These are phyloP conservation scores for Ceratobasidium sp. DNA, from an alignment of 1,284 basidiomycete genomes.

Conservation along the genomic window DNA sequence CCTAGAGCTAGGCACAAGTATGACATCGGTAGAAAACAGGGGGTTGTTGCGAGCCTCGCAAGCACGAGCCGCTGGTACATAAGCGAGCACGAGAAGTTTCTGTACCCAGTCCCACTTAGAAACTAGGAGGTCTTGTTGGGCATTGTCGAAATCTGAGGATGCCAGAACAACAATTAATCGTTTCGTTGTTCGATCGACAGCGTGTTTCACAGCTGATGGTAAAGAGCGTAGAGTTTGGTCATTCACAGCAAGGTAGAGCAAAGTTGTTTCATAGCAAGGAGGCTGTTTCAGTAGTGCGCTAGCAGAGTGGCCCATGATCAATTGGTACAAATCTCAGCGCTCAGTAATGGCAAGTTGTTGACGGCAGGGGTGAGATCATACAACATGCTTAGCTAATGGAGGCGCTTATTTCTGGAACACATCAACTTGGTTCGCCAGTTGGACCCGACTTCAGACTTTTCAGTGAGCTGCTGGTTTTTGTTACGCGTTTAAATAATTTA, in stretches of 20 bases:
- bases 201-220: conserved; percentile 25
- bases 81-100: conserved; percentile 35
- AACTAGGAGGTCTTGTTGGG: conserved; percentile 18
- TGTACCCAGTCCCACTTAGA: conserved; percentile 42
- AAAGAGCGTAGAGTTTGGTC: conserved; percentile 17
- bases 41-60: conserved; percentile 25
- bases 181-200: conserved; percentile 36
- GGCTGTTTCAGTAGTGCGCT: conserved; percentile 20
- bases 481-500: too few species aligned
- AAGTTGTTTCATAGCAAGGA: conserved; percentile 27
- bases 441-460: conserved; percentile 17
- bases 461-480: too few species aligned
- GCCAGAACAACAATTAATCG: conserved; percentile 35
- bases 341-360: not conserved
- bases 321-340: not conserved
- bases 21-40: conserved; percentile 39
- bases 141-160: conserved; percentile 33
- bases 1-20: conserved; percentile 29
- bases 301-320: not conserved
- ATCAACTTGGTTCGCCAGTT: not conserved
- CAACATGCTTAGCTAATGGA: conserved; percentile 9
- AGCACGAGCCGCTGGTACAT: conserved; percentile 32
- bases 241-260: conserved; percentile 25
- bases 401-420: not conserved
- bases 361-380: conserved; percentile 12